Percentiles rank a stretch among this genome's conserved stretches.
Conservation (phyloP, 1,284 basidiomycete species). For the Salmacisia buchloeana region DNA sequence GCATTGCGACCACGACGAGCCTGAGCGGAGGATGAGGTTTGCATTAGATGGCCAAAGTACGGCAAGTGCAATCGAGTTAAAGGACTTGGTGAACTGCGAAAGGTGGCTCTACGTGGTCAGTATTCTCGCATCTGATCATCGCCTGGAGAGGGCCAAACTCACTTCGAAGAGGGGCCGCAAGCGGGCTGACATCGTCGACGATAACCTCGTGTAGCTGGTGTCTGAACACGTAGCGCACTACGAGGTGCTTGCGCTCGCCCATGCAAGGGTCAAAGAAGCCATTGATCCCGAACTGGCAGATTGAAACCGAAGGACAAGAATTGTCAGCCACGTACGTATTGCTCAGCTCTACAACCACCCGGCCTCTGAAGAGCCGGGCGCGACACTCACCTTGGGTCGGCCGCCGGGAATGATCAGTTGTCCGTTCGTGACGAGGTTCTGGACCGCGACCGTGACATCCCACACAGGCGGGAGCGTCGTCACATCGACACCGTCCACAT, state of each 20-base stretch:
- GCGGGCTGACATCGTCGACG: conserved; percentile 52
- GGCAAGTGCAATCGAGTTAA: too few species aligned
- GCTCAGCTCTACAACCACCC: too few species aligned
- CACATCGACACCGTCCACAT: conserved; percentile 13
- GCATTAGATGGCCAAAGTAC: too few species aligned
- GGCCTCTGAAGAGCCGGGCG: too few species aligned
- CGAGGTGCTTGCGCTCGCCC: conserved; percentile 62
- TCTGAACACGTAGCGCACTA: conserved; percentile 71
- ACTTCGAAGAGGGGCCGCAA: conserved; percentile 15
- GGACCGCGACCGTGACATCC: conserved; percentile 73
- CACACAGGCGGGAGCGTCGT: conserved; percentile 47
- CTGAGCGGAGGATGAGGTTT: too few species aligned
- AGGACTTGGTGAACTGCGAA: background rate
- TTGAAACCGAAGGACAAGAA: conserved; percentile 29
- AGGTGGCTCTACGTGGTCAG: background rate
- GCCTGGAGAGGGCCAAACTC: background rate
- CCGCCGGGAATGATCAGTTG: conserved; percentile 74
- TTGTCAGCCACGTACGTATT: background rate
- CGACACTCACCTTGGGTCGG: conserved; percentile 55
- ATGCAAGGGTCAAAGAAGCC: conserved; percentile 73
- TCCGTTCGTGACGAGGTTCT: conserved; percentile 71
- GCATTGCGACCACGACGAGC: background rate
- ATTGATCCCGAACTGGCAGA: conserved; percentile 61
- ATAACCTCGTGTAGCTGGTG: conserved; percentile 68
- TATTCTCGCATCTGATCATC: too few species aligned